These are phyloP conservation scores for Fusarium sp. DNA, from an alignment of 2,329 filamentous ascomycete species.

Conservation along the genomic window DNA sequence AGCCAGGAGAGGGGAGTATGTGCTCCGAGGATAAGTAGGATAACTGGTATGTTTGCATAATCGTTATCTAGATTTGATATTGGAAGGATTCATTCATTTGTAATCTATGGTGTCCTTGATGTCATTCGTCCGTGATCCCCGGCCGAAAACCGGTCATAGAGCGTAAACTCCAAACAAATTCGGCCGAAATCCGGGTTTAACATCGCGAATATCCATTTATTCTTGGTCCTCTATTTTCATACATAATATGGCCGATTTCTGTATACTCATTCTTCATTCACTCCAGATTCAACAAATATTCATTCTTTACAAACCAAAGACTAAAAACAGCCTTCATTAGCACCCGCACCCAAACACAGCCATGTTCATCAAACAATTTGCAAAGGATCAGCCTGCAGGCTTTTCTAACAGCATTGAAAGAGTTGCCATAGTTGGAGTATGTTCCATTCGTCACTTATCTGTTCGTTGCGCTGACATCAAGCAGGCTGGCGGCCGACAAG, in stretches of 20 bases:
- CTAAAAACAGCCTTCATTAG: no score
- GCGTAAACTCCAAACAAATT: neutral
- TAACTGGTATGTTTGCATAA: fast-evolving
- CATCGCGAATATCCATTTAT: neutral
- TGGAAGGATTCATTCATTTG: neutral
- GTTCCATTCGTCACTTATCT: conserved; percentile 5
- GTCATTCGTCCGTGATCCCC: neutral
- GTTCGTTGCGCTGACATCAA: fast-evolving
- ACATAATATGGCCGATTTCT: neutral
- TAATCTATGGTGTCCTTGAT: neutral
- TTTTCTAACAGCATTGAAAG: conserved; percentile 25
- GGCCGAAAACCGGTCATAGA: neutral
- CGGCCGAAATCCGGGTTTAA: conserved; percentile 13
- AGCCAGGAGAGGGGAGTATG: fast-evolving
- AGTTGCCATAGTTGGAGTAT: conserved; percentile 54
- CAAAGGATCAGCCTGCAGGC: conserved; percentile 1
- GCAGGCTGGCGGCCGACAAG: conserved; percentile 51
- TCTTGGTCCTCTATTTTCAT: neutral
- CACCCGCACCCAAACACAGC: no score
- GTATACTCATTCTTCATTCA: fast-evolving
- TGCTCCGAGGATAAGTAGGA: fast-evolving
- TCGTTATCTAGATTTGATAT: neutral
- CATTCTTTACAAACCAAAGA: no score
- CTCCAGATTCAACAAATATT: no score
- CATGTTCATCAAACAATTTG: neutral